Evolutionary conservation across 345 rosid genomes (phyloP).

Genomic region (Triadica sebifera): DNA sequence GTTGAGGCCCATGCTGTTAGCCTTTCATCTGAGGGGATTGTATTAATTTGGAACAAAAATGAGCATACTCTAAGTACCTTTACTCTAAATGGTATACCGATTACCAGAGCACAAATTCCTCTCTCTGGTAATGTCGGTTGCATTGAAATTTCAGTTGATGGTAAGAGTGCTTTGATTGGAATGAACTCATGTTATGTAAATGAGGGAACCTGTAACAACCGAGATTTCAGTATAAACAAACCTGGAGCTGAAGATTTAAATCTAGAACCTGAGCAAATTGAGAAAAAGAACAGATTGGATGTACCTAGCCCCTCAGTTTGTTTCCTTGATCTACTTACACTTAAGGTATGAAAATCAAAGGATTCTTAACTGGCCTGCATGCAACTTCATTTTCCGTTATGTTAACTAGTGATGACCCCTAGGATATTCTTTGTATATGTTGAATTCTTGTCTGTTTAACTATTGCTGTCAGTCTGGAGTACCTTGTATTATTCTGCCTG

Average conservation of each 20-base stretch:
- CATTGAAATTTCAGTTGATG: slow-evolving; percentile 82
- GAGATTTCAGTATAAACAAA: slow-evolving; percentile 27
- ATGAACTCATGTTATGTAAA: slow-evolving; percentile 47
- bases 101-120: slow-evolving; percentile 69
- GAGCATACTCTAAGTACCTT: slow-evolving; percentile 62
- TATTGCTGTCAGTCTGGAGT: neutral
- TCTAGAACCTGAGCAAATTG: slow-evolving; percentile 37
- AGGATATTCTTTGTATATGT: neutral
- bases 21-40: slow-evolving; percentile 77
- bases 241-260: slow-evolving; percentile 34
- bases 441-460: neutral
- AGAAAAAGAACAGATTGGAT: slow-evolving; percentile 44
- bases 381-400: neutral
- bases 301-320: slow-evolving; percentile 73
- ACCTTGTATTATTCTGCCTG: neutral
- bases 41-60: slow-evolving; percentile 71
- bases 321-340: slow-evolving; percentile 72
- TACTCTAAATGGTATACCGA: slow-evolving; percentile 66
- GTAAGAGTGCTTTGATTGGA: slow-evolving; percentile 70
- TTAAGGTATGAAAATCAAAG: slow-evolving; percentile 49
- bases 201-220: slow-evolving; percentile 24
- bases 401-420: neutral
- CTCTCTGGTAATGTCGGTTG: slow-evolving; percentile 61
- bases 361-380: no score
- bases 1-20: slow-evolving; percentile 76